Conservation (phyloP, 768 basidiomycete genomes). For the Russula dissimulans region DNA sequence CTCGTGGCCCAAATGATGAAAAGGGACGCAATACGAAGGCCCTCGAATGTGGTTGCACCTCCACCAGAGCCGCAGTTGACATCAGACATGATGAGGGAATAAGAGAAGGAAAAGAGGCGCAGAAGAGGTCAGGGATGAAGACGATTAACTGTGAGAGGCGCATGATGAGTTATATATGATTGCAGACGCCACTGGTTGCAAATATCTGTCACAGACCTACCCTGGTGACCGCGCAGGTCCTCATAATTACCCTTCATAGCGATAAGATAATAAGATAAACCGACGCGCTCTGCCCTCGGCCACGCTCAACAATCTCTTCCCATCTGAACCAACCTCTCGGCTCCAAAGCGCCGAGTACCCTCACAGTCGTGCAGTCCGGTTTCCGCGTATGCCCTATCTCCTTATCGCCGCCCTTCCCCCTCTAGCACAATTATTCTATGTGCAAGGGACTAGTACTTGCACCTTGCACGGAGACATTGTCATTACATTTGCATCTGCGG, state of each 20-base stretch:
- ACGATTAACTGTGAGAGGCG: background rate
- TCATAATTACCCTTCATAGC: background rate
- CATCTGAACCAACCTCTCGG: background rate
- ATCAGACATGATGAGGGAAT: background rate
- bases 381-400: no score
- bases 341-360: background rate
- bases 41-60: slow-evolving; percentile 38
- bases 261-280: no score
- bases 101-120: no score
- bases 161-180: background rate
- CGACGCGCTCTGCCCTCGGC: no score
- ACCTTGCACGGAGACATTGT: no score
- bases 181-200: background rate
- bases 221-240: slow-evolving; percentile 6
- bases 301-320: no score
- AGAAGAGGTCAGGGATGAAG: background rate
- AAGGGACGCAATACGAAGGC: slow-evolving; percentile 59
- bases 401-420: no score
- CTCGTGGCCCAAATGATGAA: slow-evolving; percentile 66
- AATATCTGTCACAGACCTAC: no score
- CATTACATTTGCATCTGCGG: background rate
- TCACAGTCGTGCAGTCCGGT: slow-evolving; percentile 1
- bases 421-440: no score
- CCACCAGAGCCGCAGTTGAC: slow-evolving; percentile 42
- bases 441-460: no score